A percentile compares a stretch with the other conserved stretches of the same genome.
Evolutionary conservation across 2,329 filamentous ascomycete species (phyloP).

Genomic region (Sphaerulina musiva): DNA sequence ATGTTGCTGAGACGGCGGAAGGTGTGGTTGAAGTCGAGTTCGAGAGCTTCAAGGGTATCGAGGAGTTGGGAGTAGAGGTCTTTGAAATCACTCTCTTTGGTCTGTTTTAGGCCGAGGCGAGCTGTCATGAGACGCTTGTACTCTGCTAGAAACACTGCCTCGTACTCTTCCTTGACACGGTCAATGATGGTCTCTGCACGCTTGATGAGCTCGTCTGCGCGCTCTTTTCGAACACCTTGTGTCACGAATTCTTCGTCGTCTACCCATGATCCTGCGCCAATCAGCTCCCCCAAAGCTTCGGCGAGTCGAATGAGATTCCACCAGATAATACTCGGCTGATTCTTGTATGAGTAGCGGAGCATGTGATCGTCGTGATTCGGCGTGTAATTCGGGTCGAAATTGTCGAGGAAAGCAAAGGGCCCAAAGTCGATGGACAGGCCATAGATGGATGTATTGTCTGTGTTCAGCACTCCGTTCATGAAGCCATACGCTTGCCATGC

Average conservation of each 20-base stretch:
- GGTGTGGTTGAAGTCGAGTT: constrained; percentile 90
- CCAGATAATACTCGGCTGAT: constrained; percentile 95
- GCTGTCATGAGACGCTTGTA: constrained; percentile 80
- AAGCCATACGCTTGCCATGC: constrained; percentile 98
- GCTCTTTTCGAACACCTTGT: constrained; percentile 65
- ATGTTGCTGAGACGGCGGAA: constrained; percentile 72
- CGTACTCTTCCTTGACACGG: constrained; percentile 78
- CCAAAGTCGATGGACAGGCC: constrained; percentile 91
- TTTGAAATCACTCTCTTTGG: constrained; percentile 70
- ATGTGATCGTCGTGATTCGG: constrained; percentile 92
- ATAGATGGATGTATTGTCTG: constrained; percentile 88
- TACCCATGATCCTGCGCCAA: constrained; percentile 67
- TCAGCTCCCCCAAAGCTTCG: constrained; percentile 78
- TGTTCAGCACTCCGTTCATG: constrained; percentile 97
- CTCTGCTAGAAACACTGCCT: constrained; percentile 76
- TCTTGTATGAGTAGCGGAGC: constrained; percentile 83
- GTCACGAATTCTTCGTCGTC: constrained; percentile 66
- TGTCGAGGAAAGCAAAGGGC: constrained; percentile 95
- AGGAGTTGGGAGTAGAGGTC: constrained; percentile 73
- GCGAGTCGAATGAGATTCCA: constrained; percentile 94
- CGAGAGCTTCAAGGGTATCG: constrained; percentile 71
- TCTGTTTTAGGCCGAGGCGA: constrained; percentile 66
- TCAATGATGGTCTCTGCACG: constrained; percentile 80
- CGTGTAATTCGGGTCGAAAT: constrained; percentile 89
- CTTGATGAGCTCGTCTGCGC: constrained; percentile 62